phyloP scores from a whole-genome alignment of 768 basidiomycete species.

The Kwoniella dendrophila region DNA sequence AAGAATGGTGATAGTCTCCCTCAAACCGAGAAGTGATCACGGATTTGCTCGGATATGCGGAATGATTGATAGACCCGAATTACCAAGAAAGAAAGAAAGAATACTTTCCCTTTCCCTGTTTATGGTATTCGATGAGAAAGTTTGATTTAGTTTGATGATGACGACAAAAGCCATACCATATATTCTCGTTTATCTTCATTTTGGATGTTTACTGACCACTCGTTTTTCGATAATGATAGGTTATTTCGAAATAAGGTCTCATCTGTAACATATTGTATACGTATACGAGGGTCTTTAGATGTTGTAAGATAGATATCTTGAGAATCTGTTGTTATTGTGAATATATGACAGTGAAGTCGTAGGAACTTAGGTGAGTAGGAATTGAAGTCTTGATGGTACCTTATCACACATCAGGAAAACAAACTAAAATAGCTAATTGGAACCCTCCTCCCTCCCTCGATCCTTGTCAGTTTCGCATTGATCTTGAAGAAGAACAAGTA shows the following conservation, averaged over 20 bases:
- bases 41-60: background rate
- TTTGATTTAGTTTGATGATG: constrained; percentile 2
- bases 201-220: background rate
- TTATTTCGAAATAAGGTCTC: no score
- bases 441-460: background rate
- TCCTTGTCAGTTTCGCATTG: constrained; percentile 5
- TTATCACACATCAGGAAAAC: background rate
- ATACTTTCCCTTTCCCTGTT: background rate
- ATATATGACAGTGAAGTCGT: background rate
- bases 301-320: background rate
- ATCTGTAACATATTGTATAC: no score
- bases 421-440: background rate
- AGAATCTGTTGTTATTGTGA: background rate
- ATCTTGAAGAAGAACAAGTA: no score
- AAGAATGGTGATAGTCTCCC: background rate
- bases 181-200: no score
- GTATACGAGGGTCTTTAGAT: background rate
- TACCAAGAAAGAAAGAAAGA: background rate
- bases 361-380: background rate
- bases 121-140: background rate
- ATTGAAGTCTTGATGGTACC: constrained; percentile 9
- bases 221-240: background rate
- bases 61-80: background rate
- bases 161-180: no score
- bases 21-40: background rate